A percentile compares a stretch with the other conserved stretches of the same genome.
Evolutionary conservation across 176 grass and related monocot species (phyloP).

Genomic region (Oryza officinalis): DNA sequence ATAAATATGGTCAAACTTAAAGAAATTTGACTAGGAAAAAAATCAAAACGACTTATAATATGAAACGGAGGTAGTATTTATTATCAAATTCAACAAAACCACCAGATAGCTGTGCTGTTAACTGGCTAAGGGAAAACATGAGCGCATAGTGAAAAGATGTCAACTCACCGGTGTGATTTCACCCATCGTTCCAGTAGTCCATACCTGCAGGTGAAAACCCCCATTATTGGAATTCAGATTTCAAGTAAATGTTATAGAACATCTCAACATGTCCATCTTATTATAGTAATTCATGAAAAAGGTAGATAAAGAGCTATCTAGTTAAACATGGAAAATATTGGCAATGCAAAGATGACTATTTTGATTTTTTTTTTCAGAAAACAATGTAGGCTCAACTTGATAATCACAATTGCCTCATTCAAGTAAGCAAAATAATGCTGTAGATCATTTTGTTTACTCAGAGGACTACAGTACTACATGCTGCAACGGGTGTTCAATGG

Average conservation of each 20-base stretch:
- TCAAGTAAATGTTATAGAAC: not conserved
- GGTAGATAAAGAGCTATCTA: not conserved
- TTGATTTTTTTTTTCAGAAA: not conserved
- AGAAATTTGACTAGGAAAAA: no score
- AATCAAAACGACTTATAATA: no score
- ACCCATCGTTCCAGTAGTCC: constrained; percentile 99
- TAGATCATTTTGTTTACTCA: not conserved
- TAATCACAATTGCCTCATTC: not conserved
- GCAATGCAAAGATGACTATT: not conserved
- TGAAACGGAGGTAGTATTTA: no score
- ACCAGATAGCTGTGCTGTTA: not conserved
- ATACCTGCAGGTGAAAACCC: constrained; percentile 65
- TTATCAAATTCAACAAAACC: not conserved
- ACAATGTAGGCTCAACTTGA: constrained; percentile 4
- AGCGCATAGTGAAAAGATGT: not conserved
- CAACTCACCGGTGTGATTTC: constrained; percentile 91
- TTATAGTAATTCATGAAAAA: not conserved
- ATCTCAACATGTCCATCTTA: not conserved
- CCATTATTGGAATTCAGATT: not conserved
- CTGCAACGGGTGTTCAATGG: not conserved
- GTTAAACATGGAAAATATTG: not conserved
- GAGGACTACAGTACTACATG: not conserved
- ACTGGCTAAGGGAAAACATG: constrained; percentile 1
- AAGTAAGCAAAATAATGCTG: not conserved
- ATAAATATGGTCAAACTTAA: no score